Evolutionary conservation across 2,329 filamentous ascomycete genomes (phyloP), one percentile per base, ranked within the genome.

Genomic region (Aspergillus jensenii): DNA sequence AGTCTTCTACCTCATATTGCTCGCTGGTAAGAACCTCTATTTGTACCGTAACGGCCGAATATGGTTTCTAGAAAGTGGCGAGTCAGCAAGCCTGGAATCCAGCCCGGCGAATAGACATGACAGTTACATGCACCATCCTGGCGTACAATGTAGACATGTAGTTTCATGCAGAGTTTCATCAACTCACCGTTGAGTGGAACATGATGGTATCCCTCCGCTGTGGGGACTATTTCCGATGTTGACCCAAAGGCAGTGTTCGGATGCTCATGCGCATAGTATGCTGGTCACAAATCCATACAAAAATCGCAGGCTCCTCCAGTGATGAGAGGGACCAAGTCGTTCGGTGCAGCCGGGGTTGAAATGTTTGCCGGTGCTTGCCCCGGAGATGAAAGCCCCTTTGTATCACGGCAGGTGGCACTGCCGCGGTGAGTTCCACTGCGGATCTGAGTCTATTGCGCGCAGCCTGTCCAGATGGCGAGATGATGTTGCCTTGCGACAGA

Each of bases 11-110:
- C 60, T 96, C 89, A 75, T 90, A 96, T 61, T 89, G 82, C 76
- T 97, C 93, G 69, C 90, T 89, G 1, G 93, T 98, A 67, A 98
- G 84, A 59, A 88, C 88, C 76, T 98, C 95, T 68, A 99, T 86
- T 63, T 91, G 90, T 55, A 96, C 93, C 37, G 93, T 96, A 62
- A 99, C 88, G 43, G 95, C 92, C 71, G 95, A 91, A 75, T 92
- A 98, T 3, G 93, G 93, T 75, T 95, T 95, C 79, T 93, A 56
- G 55, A 40, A 17, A 27, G 27, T 31, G 23, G 15, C 43, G n/a
- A 41, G 54, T 52, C 25, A 54, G 37, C 19, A 7, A 23, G 15
- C 23, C 23, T 33, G 4, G 33, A 31, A n/a, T 6, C 4, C 11
- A 46, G 27, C 44, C 12, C 11, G 48, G 17, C 25, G 31, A 25